Evolutionary conservation across 1,284 basidiomycete species (phyloP).

Genomic region (Puccinia horiana): DNA sequence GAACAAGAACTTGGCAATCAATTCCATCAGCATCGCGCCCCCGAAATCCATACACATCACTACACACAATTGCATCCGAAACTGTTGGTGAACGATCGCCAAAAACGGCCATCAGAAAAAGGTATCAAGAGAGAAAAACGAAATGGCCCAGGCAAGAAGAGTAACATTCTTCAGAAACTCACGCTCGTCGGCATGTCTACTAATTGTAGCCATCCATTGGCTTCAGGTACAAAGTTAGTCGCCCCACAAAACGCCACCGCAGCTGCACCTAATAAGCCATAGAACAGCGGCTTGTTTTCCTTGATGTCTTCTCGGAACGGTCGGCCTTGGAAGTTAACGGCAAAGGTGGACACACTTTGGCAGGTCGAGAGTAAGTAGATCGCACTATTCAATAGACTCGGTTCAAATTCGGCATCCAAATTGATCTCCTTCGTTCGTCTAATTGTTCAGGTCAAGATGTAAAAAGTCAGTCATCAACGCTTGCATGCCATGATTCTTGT

Average conservation of each 20-base stretch:
- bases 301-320: slow-evolving; percentile 94
- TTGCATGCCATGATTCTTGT: neutral
- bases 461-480: neutral
- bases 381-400: slow-evolving; percentile 85
- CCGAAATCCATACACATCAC: slow-evolving; percentile 85
- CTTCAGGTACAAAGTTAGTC: slow-evolving; percentile 88
- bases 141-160: neutral
- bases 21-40: slow-evolving; percentile 83
- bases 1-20: slow-evolving; percentile 79
- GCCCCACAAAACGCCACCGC: slow-evolving; percentile 85
- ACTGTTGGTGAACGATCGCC: too few relatives aligned
- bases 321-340: slow-evolving; percentile 94
- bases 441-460: neutral
- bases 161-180: too few relatives aligned
- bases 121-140: neutral
- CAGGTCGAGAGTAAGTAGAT: slow-evolving; percentile 74
- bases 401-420: slow-evolving; percentile 90
- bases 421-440: slow-evolving; percentile 73
- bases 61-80: slow-evolving; percentile 73
- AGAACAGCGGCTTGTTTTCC: slow-evolving; percentile 87
- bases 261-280: slow-evolving; percentile 76
- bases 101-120: neutral
- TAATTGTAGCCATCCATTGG: slow-evolving; percentile 95
- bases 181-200: slow-evolving; percentile 81
- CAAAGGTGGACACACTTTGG: slow-evolving; percentile 93